A percentile compares a stretch with the other conserved stretches of the same genome.
These are phyloP conservation scores for Actinomortierella ambigua DNA, from an alignment of 371 early-diverging fungal species.

Conservation along the genomic window DNA sequence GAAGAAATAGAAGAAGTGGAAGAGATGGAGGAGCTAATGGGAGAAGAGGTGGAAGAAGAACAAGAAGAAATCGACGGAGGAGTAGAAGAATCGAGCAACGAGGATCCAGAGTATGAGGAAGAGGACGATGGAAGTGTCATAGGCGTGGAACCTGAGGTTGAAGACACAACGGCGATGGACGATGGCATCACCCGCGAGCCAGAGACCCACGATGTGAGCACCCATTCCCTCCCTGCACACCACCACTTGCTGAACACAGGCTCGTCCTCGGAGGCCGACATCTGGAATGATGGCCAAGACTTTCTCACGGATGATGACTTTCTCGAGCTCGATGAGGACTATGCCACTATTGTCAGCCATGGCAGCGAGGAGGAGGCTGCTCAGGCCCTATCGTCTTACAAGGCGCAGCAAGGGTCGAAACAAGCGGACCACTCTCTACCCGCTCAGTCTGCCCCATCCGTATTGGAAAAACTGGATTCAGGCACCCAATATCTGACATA, in stretches of 20 bases:
- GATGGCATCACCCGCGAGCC: background rate
- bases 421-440: background rate
- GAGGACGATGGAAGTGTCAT: background rate
- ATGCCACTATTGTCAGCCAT: background rate
- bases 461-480: background rate
- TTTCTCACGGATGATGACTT: slow-evolving; percentile 24
- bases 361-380: too few species aligned
- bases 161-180: background rate
- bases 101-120: background rate
- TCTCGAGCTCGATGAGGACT: slow-evolving; percentile 29
- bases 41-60: background rate
- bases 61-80: too few species aligned
- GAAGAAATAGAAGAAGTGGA: background rate
- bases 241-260: background rate
- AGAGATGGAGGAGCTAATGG: too few species aligned
- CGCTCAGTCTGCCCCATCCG: background rate
- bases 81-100: slow-evolving; percentile 1
- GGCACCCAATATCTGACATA: slow-evolving; percentile 24
- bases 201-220: slow-evolving; percentile 1
- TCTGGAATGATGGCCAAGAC: slow-evolving; percentile 16
- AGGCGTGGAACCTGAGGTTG: background rate
- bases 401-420: background rate
- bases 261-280: slow-evolving; percentile 2
- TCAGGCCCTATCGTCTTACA: too few species aligned
- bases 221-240: background rate